Conservation (phyloP, 176 grass and related monocot genomes). For the Raddia guianensis region DNA sequence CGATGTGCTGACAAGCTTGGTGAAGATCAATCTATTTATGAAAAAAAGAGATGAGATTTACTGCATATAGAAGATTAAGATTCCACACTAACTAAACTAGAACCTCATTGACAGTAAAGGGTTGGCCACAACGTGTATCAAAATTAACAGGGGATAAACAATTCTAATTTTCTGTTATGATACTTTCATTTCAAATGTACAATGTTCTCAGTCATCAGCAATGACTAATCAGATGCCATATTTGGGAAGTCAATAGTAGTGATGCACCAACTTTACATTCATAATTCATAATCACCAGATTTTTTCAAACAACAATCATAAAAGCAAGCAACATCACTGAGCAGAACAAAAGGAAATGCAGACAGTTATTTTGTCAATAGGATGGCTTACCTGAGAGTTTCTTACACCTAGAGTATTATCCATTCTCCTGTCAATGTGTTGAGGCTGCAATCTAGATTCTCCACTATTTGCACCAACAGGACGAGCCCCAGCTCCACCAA, state of each 20-base stretch:
- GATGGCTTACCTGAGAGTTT: slow-evolving; percentile 47
- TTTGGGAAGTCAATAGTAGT: not conserved
- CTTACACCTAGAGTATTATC: slow-evolving; percentile 4
- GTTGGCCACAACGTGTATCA: not conserved
- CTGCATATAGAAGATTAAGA: not conserved
- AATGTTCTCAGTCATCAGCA: not conserved
- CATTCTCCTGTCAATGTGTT: slow-evolving; percentile 19
- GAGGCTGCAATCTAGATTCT: slow-evolving; percentile 36
- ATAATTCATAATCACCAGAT: not conserved
- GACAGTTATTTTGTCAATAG: not conserved
- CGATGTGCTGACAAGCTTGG: slow-evolving; percentile 63
- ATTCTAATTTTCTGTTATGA: not conserved
- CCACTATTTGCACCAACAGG: slow-evolving; percentile 34
- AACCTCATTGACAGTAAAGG: not conserved
- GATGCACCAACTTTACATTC: not conserved
- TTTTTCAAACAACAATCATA: not conserved
- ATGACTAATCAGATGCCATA: not conserved
- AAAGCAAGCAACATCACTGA: not conserved
- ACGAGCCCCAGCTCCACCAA: slow-evolving; percentile 49
- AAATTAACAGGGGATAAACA: not conserved
- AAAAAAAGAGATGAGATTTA: slow-evolving; percentile 13
- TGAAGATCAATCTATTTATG: slow-evolving; percentile 65
- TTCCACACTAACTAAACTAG: not conserved
- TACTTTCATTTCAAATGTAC: not conserved
- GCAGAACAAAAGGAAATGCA: not conserved